Evolutionary conservation across 1,284 basidiomycete species (phyloP).

Genomic region (Ustilago loliicola): DNA sequence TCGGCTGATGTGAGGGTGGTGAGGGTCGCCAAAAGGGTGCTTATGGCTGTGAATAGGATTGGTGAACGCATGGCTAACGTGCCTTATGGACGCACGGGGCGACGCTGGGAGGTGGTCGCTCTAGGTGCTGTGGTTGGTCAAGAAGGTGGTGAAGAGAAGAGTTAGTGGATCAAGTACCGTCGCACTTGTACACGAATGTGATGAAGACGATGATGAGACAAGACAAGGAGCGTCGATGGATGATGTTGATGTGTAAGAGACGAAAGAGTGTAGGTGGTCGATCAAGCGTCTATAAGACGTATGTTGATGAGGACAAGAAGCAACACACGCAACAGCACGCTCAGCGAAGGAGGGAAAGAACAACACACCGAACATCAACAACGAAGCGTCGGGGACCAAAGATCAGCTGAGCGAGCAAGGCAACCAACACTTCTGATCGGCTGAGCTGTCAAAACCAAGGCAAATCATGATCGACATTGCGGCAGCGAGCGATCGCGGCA

Average conservation of each 20-base stretch:
- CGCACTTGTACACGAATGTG: background rate
- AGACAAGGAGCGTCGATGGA: background rate
- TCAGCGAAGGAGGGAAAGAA: background rate
- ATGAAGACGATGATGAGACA: background rate
- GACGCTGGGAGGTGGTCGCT: background rate
- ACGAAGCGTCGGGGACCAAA: background rate
- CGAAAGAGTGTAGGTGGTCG: no score
- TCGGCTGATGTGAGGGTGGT: conserved; percentile 6
- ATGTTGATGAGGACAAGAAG: background rate
- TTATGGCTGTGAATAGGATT: conserved; percentile 6
- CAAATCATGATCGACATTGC: conserved; percentile 5
- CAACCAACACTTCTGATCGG: background rate
- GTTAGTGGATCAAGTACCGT: background rate
- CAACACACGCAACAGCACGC: background rate
- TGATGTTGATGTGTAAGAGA: no score
- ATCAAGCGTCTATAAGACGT: no score
- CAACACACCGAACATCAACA: background rate
- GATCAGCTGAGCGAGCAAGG: no score
- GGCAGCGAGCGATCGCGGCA: no score
- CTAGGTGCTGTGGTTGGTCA: background rate
- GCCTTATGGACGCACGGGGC: background rate
- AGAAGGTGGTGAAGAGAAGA: background rate
- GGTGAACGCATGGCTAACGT: conserved; percentile 1
- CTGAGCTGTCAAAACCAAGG: conserved; percentile 4
- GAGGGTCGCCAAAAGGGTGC: conserved; percentile 14